phyloP scores from a whole-genome alignment of 345 rosid species.

The Rhodomyrtus tomentosa region DNA sequence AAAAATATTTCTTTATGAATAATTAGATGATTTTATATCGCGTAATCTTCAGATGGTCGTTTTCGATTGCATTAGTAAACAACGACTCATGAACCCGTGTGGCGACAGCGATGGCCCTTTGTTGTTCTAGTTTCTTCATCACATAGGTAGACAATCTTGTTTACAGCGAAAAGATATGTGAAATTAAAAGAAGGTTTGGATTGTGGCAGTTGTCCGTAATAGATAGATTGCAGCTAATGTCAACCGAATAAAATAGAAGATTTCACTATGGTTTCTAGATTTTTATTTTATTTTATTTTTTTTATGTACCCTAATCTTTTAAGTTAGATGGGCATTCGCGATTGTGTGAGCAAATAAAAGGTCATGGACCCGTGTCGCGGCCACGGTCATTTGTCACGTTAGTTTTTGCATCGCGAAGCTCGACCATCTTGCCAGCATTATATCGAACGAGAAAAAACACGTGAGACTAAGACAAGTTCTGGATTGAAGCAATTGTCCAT shows the following conservation, averaged over 20 bases:
- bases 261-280: too few relatives aligned
- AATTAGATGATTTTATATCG: neutral
- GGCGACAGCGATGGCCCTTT: too few relatives aligned
- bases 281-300: too few relatives aligned
- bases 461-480: neutral
- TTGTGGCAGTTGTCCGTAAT: too few relatives aligned
- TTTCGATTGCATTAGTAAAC: neutral
- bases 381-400: accelerated
- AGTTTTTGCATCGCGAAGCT: neutral
- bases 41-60: neutral
- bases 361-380: neutral
- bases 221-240: too few relatives aligned
- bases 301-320: too few relatives aligned
- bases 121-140: too few relatives aligned
- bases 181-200: too few relatives aligned
- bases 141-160: too few relatives aligned
- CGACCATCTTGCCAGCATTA: neutral
- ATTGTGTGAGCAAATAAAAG: neutral
- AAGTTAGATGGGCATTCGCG: neutral
- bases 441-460: neutral
- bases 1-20: accelerated
- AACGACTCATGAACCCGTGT: neutral
- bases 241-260: too few relatives aligned
- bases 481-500: neutral
- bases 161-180: too few relatives aligned